Conservation (phyloP, 129 eudicot genomes). For the Dittrichia graveolens region DNA sequence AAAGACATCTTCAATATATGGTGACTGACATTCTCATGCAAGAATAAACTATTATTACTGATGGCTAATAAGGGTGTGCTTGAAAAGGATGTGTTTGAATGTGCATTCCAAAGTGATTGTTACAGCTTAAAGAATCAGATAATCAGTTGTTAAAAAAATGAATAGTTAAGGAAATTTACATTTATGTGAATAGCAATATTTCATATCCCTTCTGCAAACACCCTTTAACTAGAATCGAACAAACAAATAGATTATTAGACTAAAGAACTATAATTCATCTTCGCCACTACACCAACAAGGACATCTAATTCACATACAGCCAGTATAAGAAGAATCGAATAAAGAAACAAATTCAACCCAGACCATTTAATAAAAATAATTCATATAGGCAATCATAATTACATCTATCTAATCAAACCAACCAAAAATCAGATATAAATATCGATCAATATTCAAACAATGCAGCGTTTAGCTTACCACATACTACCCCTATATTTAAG, state of each 20-base stretch:
- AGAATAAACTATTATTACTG: neutral
- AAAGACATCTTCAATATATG: neutral
- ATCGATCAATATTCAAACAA: conserved; percentile 10
- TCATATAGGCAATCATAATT: neutral
- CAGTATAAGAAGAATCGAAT: neutral
- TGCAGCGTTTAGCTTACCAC: conserved; percentile 50
- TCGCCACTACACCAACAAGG: neutral
- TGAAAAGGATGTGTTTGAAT: neutral
- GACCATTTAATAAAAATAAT: neutral
- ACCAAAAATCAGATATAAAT: neutral
- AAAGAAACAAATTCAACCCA: neutral
- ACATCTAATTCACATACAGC: neutral
- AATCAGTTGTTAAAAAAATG: neutral
- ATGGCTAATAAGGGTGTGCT: neutral
- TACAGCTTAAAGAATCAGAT: neutral
- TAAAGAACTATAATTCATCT: conserved; percentile 2
- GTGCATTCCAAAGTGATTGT: neutral
- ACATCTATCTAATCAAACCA: conserved; percentile 14
- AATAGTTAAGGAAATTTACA: neutral
- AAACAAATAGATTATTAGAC: conserved; percentile 3
- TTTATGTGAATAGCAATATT: neutral
- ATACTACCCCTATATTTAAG: conserved; percentile 91
- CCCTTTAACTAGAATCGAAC: neutral
- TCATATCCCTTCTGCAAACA: neutral
- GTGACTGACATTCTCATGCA: neutral